Conservation (phyloP, 306 rosid species). For the Prunus mira region DNA sequence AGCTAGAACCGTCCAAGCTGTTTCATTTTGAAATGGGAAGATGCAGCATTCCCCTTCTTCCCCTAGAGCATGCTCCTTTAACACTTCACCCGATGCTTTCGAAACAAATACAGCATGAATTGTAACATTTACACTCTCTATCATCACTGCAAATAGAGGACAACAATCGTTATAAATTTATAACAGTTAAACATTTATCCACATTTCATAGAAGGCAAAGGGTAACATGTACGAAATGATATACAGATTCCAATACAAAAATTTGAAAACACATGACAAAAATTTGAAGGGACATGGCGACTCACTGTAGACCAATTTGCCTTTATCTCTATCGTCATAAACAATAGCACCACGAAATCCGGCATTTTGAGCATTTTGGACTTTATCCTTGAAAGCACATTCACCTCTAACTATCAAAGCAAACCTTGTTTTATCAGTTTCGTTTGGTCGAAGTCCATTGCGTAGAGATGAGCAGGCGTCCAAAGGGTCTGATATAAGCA, state of each 20-base stretch:
- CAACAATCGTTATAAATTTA: background rate
- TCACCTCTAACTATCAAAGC: conserved; percentile 32
- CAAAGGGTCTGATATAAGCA: conserved; percentile 24
- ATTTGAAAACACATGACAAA: background rate
- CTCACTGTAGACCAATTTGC: conserved; percentile 37
- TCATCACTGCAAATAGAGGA: conserved; percentile 30
- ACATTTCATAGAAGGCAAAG: background rate
- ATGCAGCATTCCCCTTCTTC: conserved; percentile 34
- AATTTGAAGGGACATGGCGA: background rate
- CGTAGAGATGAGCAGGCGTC: conserved; percentile 31
- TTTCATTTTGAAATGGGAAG: conserved; percentile 21
- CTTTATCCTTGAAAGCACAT: conserved; percentile 32
- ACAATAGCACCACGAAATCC: conserved; percentile 38
- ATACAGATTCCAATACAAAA: background rate
- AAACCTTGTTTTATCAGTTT: conserved; percentile 12
- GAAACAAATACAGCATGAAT: conserved; percentile 36
- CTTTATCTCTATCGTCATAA: conserved; percentile 22
- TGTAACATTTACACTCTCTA: conserved; percentile 17
- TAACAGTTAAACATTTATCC: background rate
- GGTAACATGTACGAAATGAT: background rate
- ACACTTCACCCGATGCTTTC: conserved; percentile 26
- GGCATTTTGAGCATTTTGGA: conserved; percentile 26
- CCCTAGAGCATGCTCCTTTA: conserved; percentile 22
- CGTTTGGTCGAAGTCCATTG: background rate
- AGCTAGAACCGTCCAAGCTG: conserved; percentile 38